A percentile compares a stretch with the other conserved stretches of the same genome.
Evolutionary conservation across 2,329 filamentous ascomycete genomes (phyloP).

Genomic region (Colletotrichum sp.): DNA sequence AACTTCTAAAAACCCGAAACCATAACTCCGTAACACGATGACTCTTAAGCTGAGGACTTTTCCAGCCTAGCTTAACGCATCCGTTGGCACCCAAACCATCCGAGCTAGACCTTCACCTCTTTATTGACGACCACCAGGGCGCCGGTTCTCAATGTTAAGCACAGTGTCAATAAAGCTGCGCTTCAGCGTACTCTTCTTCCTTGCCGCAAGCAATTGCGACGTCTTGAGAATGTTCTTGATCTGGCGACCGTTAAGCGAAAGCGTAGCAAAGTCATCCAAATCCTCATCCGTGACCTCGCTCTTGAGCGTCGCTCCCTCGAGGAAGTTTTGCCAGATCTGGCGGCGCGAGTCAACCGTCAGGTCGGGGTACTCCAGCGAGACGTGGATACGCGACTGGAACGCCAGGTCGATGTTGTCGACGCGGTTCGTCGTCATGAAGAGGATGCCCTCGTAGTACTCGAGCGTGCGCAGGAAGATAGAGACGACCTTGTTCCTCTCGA

Average conservation of each 20-base stretch:
- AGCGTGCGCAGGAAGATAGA: constrained; percentile 46
- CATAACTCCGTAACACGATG: neutral
- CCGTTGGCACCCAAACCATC: neutral
- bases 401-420: constrained; percentile 48
- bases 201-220: constrained; percentile 50
- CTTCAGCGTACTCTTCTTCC: constrained; percentile 27
- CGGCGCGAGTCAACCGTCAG: constrained; percentile 39
- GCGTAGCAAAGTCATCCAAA: constrained; percentile 37
- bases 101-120: neutral
- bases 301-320: constrained; percentile 31
- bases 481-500: constrained; percentile 36
- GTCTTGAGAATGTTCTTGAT: constrained; percentile 53
- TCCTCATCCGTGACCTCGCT: constrained; percentile 29
- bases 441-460: constrained; percentile 52
- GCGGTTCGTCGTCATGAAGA: constrained; percentile 55
- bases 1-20: neutral
- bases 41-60: neutral
- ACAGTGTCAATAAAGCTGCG: constrained; percentile 19
- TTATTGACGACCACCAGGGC: neutral
- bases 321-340: constrained; percentile 44
- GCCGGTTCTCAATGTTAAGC: constrained; percentile 13
- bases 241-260: constrained; percentile 50
- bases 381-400: constrained; percentile 52
- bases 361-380: constrained; percentile 50
- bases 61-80: neutral